Conservation (phyloP, 2,329 filamentous ascomycete genomes). For the Cryphonectria japonica region DNA sequence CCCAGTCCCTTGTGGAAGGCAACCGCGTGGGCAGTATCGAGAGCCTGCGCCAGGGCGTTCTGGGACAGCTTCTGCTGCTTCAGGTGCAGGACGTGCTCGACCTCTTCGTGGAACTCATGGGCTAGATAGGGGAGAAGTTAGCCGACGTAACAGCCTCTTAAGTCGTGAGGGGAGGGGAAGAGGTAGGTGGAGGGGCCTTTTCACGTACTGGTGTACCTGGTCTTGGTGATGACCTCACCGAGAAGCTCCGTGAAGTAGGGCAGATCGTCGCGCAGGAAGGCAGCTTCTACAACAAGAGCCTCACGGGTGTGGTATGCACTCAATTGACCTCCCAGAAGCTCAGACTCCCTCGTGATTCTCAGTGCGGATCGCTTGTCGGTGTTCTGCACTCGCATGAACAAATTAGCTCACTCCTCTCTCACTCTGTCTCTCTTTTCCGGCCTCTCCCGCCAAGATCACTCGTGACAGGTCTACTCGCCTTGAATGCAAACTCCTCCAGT, state of each 20-base stretch:
- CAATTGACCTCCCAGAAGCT: slow-evolving; percentile 92
- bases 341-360: slow-evolving; percentile 91
- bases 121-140: slow-evolving; percentile 53
- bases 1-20: slow-evolving; percentile 96
- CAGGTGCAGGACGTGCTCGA: slow-evolving; percentile 75
- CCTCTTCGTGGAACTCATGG: slow-evolving; percentile 88
- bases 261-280: slow-evolving; percentile 92
- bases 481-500: slow-evolving; percentile 95
- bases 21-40: slow-evolving; percentile 82
- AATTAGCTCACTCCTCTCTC: slow-evolving; percentile 50
- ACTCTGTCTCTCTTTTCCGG: background rate
- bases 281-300: slow-evolving; percentile 88
- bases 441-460: slow-evolving; percentile 27
- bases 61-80: slow-evolving; percentile 75
- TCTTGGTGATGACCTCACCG: slow-evolving; percentile 85
- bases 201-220: slow-evolving; percentile 78
- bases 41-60: slow-evolving; percentile 68
- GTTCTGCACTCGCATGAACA: slow-evolving; percentile 59
- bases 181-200: background rate
- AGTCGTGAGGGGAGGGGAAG: slow-evolving; percentile 10
- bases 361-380: slow-evolving; percentile 87
- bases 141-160: slow-evolving; percentile 26
- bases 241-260: slow-evolving; percentile 97
- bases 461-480: slow-evolving; percentile 59
- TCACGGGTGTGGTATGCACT: slow-evolving; percentile 88